phyloP scores from a whole-genome alignment of 371 early-diverging fungal species.

The Chytridiales sp. region DNA sequence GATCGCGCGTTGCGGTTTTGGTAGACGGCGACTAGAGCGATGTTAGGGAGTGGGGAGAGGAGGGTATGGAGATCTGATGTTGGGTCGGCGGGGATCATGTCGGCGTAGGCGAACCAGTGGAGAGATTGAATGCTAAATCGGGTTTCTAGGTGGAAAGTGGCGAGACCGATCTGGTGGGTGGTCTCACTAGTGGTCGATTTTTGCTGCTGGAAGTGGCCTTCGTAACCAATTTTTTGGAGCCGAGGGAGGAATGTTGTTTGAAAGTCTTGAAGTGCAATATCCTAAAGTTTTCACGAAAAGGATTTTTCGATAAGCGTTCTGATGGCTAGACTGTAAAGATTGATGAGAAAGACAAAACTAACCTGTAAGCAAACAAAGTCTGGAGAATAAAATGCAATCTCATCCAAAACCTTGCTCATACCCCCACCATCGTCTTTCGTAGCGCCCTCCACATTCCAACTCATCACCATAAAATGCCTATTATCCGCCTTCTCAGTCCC shows the following conservation, averaged over 20 bases:
- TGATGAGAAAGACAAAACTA: constrained; percentile 19
- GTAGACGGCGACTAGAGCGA: constrained; percentile 82
- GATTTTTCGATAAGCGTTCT: not conserved
- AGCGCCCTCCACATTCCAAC: not conserved
- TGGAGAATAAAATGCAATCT: constrained; percentile 26
- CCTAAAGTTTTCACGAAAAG: constrained; percentile 37
- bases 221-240: constrained; percentile 82
- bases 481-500: not conserved
- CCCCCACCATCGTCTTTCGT: no score
- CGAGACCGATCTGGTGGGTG: constrained; percentile 85
- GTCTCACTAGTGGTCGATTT: no score
- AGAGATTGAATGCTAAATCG: constrained; percentile 9
- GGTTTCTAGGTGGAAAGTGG: constrained; percentile 70
- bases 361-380: constrained; percentile 92
- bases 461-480: not conserved
- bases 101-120: constrained; percentile 63
- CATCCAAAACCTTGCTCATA: not conserved
- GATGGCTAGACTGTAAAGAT: no score
- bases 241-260: constrained; percentile 79
- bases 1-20: constrained; percentile 69
- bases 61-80: constrained; percentile 11
- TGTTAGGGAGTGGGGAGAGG: constrained; percentile 64
- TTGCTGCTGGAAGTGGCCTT: constrained; percentile 71
- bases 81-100: constrained; percentile 41
- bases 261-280: constrained; percentile 74